Base-by-base conservation (phyloP, 306 rosid species). In the Canavalia gladiata region DNA sequence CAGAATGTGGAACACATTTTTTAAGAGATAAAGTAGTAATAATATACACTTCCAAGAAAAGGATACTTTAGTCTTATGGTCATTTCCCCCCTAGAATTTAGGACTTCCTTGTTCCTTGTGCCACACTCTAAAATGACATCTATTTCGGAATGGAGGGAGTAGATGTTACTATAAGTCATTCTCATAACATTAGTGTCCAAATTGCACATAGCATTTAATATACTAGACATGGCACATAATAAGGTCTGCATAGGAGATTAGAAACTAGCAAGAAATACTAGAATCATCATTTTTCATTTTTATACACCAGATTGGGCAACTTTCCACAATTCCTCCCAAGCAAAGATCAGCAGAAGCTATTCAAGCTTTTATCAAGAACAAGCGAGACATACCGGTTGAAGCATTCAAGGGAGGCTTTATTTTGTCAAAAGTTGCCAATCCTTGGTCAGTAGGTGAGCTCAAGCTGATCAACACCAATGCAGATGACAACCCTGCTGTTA, bases 381-480 rank as follows among this genome's bases (percentile, higher is more conserved):
- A 93, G 84, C 68, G 49, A 34, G 87, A 93, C 43, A 31, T 95
- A 81, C 98, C 99, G 1, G 69, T 86, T 52, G 97, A 93, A 83
- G 91, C 89, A 68, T 95, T 95, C 88, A 85, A 57, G 75, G 99
- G 99, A 74, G 97, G 99, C 29, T 95, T 95, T 86, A 91, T 95
- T 41, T 81, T 95, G 51, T 89, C 96, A 84, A 95, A 95, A 77
- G 91, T 95, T 42, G 89, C 91, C 12, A 75, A 59, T 46, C 91
- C 99, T 11, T 56, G 90, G 67, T 95, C 99, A 12, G 83, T 86
- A 46, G 99, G 99, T 49, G 89, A 93, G 25, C 92, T 95, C 78
- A 82, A 33, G 41, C 76, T 95, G 81, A 43, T 5, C 66, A 91
- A 85, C 87, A 88, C 93, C 79, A 90, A 95, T 42, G 88, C 88